Percentiles rank a stretch among this genome's conserved stretches.
Evolutionary conservation across 768 basidiomycete genomes (phyloP).

Genomic region (Boletales sp.): DNA sequence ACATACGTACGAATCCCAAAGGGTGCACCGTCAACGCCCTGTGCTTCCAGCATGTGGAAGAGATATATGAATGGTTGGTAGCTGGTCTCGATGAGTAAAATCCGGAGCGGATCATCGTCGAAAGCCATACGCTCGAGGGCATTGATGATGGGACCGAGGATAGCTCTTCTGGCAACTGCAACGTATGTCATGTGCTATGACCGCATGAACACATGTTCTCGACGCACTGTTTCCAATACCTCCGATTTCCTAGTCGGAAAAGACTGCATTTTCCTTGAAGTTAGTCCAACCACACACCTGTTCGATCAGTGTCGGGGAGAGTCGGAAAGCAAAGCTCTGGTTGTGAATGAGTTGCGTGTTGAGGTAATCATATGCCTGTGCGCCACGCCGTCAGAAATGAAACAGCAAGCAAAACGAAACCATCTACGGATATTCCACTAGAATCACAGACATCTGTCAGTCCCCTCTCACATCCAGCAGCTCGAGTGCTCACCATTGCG

Average conservation of each 20-base stretch:
- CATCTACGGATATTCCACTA: conserved; percentile 68
- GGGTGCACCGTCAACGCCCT: conserved; percentile 49
- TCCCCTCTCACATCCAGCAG: neutral
- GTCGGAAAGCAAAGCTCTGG: conserved; percentile 72
- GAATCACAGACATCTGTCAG: conserved; percentile 15
- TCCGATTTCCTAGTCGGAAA: conserved; percentile 55
- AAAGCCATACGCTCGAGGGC: conserved; percentile 76
- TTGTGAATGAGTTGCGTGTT: conserved; percentile 79
- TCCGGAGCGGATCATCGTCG: conserved; percentile 72
- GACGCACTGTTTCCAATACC: conserved; percentile 75
- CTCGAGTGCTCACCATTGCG: conserved; percentile 52
- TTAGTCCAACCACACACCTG: conserved; percentile 70
- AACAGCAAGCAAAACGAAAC: neutral
- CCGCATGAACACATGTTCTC: neutral
- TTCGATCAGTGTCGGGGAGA: conserved; percentile 68
- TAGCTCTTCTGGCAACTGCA: conserved; percentile 76
- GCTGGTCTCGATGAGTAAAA: conserved; percentile 72
- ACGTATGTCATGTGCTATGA: neutral
- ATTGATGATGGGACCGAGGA: conserved; percentile 65
- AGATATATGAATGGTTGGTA: conserved; percentile 88
- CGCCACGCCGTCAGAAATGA: conserved; percentile 11
- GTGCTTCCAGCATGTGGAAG: conserved; percentile 68
- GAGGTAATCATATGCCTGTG: conserved; percentile 72
- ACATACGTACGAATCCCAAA: conserved; percentile 59
- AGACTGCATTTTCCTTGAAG: conserved; percentile 75